These are phyloP conservation scores for Heterobasidion parviporum DNA, from an alignment of 1,284 basidiomycete genomes.

Conservation along the genomic window DNA sequence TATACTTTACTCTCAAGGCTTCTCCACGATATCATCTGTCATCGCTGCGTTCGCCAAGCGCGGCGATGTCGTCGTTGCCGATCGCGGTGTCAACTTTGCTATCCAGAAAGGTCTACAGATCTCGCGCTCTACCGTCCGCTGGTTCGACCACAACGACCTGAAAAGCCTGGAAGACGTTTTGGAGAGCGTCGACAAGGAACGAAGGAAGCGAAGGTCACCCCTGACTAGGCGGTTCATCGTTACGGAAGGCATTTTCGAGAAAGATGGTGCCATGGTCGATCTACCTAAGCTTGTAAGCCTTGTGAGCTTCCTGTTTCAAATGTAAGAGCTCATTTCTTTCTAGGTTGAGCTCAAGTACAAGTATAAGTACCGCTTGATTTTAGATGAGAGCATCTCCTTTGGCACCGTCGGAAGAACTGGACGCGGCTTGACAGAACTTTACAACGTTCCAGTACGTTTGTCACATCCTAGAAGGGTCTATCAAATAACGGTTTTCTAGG, in stretches of 20 bases:
- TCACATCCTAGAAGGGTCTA: background rate
- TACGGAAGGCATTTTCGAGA: constrained; percentile 96
- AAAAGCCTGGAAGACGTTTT: constrained; percentile 86
- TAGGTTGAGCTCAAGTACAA: constrained; percentile 92
- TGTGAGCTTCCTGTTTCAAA: background rate
- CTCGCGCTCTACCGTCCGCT: constrained; percentile 85
- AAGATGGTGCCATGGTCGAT: constrained; percentile 88
- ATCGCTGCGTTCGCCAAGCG: constrained; percentile 98
- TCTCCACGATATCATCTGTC: constrained; percentile 88
- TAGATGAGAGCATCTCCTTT: constrained; percentile 93
- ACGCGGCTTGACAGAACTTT: constrained; percentile 90
- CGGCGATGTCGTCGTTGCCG: constrained; percentile 97
- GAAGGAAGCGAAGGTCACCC: constrained; percentile 74
- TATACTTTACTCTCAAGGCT: constrained; percentile 94
- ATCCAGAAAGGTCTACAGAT: constrained; percentile 98
- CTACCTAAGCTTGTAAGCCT: constrained; percentile 80
- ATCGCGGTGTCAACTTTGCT: constrained; percentile 89
- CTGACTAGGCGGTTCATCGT: constrained; percentile 93
- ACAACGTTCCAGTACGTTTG: constrained; percentile 74
- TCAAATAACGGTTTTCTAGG: constrained; percentile 26
- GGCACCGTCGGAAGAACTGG: constrained; percentile 91
- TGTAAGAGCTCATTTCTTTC: background rate
- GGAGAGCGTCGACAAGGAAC: constrained; percentile 78
- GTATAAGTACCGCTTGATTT: constrained; percentile 92
- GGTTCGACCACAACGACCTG: constrained; percentile 96